A percentile compares a stretch with the other conserved stretches of the same genome.
These are phyloP conservation scores for Geum urbanum DNA, from an alignment of 306 rosid species.

Conservation along the genomic window DNA sequence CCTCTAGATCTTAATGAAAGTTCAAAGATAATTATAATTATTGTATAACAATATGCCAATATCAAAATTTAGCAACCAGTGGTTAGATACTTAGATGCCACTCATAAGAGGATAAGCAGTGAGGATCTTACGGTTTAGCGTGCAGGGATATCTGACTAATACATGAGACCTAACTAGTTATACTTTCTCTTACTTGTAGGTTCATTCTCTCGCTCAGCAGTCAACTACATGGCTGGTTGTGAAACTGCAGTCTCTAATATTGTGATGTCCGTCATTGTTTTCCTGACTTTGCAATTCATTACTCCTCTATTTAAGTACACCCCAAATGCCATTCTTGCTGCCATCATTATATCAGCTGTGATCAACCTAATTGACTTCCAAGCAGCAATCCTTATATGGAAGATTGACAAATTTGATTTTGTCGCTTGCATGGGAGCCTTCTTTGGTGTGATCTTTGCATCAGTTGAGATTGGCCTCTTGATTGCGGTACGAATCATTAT, in stretches of 20 bases:
- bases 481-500: slow-evolving; percentile 58
- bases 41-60: background rate
- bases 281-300: slow-evolving; percentile 68
- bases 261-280: slow-evolving; percentile 81
- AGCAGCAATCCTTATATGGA: slow-evolving; percentile 87
- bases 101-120: background rate
- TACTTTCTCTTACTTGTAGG: slow-evolving; percentile 43
- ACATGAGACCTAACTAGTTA: slow-evolving; percentile 20
- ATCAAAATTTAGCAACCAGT: background rate
- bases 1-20: background rate
- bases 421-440: slow-evolving; percentile 96
- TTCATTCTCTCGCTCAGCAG: slow-evolving; percentile 94
- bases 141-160: background rate
- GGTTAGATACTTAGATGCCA: background rate
- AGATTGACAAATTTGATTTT: slow-evolving; percentile 86
- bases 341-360: slow-evolving; percentile 93
- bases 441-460: slow-evolving; percentile 73
- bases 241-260: slow-evolving; percentile 83
- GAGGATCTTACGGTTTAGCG: background rate
- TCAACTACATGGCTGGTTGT: slow-evolving; percentile 91
- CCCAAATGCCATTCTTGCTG: slow-evolving; percentile 81
- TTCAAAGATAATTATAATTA: background rate
- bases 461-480: slow-evolving; percentile 85
- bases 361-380: slow-evolving; percentile 68
- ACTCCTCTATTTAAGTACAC: slow-evolving; percentile 94